Conservation (phyloP, 306 rosid genomes). For the Citrullus colocynthis region DNA sequence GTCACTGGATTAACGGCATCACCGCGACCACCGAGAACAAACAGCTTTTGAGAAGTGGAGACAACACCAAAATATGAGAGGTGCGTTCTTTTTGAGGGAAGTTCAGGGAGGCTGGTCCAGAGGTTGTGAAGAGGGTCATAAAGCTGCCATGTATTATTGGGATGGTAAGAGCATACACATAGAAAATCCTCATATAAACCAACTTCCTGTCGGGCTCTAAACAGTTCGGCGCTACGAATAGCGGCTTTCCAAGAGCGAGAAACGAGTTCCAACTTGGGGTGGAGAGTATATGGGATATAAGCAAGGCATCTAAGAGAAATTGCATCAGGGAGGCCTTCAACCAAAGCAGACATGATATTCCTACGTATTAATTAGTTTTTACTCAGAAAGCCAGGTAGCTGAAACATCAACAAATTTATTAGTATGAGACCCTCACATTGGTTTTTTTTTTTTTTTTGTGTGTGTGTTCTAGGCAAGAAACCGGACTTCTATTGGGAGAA, state of each 20-base stretch:
- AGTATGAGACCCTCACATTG: too few species aligned
- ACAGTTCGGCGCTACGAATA: constrained; percentile 62
- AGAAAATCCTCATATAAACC: constrained; percentile 66
- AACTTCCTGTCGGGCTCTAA: constrained; percentile 67
- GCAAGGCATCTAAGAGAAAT: constrained; percentile 95
- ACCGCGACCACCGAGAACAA: constrained; percentile 91
- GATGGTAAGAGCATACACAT: constrained; percentile 74
- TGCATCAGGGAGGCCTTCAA: constrained; percentile 90
- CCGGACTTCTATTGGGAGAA: too few species aligned
- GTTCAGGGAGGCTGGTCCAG: constrained; percentile 91
- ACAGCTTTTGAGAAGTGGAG: constrained; percentile 68
- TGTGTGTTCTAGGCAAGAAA: too few species aligned
- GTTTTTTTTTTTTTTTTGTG: too few species aligned
- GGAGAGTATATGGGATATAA: constrained; percentile 71
- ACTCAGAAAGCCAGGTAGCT: constrained; percentile 12
- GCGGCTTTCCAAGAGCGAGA: constrained; percentile 81
- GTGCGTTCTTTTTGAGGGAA: constrained; percentile 75
- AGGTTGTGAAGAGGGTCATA: constrained; percentile 73
- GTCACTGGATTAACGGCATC: constrained; percentile 84
- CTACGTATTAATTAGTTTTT: constrained; percentile 8
- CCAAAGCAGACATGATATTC: constrained; percentile 63
- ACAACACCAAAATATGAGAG: constrained; percentile 75
- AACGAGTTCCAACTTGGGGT: constrained; percentile 68
- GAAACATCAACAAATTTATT: constrained; percentile 3
- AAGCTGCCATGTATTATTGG: constrained; percentile 86